Conservation (phyloP, 1,284 basidiomycete genomes). For the Melampsora americana region DNA sequence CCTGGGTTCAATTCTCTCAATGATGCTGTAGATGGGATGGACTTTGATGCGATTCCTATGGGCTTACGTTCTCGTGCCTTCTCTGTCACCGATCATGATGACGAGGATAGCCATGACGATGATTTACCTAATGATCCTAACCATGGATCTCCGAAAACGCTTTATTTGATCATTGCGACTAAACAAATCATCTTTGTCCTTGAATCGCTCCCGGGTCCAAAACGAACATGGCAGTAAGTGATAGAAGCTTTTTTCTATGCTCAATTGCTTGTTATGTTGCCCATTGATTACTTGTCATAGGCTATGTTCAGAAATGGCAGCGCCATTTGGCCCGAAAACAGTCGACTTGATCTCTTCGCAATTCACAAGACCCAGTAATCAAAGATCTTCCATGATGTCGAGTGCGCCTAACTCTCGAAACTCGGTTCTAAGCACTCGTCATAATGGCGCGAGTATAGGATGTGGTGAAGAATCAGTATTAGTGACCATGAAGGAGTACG, state of each 20-base stretch:
- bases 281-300: too few relatives aligned
- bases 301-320: constrained; percentile 33
- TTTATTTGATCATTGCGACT: constrained; percentile 31
- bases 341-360: constrained; percentile 18
- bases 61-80: constrained; percentile 23
- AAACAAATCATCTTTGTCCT: constrained; percentile 40
- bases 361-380: constrained; percentile 18
- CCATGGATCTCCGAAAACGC: not conserved
- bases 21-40: constrained; percentile 5
- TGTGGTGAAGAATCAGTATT: constrained; percentile 25
- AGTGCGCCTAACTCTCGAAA: constrained; percentile 6
- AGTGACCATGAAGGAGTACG: constrained; percentile 40
- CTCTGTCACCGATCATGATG: constrained; percentile 2
- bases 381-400: not conserved
- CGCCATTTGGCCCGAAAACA: constrained; percentile 32
- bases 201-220: constrained; percentile 17
- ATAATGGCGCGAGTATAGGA: constrained; percentile 5
- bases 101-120: not conserved
- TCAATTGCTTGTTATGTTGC: too few relatives aligned
- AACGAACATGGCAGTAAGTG: constrained; percentile 40
- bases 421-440: constrained; percentile 7
- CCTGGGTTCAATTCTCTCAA: constrained; percentile 27
- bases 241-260: not conserved
- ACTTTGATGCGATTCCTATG: constrained; percentile 8
- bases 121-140: not conserved